Conservation (phyloP, 192 early-diverging fungal genomes). For the Piromyces finnis region DNA sequence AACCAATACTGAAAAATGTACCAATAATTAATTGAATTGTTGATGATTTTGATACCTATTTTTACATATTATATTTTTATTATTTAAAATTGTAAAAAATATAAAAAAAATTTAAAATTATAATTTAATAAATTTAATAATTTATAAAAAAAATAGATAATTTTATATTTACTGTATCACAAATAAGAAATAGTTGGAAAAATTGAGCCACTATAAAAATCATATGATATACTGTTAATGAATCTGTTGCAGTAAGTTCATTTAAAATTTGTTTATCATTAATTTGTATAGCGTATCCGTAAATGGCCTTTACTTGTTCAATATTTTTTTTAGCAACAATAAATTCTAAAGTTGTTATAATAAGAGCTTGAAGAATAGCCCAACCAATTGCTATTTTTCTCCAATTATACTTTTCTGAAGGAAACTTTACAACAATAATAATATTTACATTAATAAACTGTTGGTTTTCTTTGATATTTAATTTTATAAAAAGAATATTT, state of each 20-base stretch:
- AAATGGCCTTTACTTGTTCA: neutral
- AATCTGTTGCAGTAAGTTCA: neutral
- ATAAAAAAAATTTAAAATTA: too few species aligned
- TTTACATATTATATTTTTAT: too few species aligned
- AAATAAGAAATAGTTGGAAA: conserved; percentile 20
- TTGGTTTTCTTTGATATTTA: too few species aligned
- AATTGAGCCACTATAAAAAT: neutral
- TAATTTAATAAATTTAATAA: too few species aligned
- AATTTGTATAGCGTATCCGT: neutral
- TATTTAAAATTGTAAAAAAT: too few species aligned
- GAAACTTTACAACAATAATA: neutral
- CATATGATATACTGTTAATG: neutral
- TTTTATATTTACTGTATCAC: conserved; percentile 17
- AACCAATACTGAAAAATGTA: conserved; percentile 18
- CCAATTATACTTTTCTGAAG: neutral
- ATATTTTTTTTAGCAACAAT: neutral
- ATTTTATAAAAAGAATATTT: too few species aligned
- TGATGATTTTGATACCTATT: conserved; percentile 2
- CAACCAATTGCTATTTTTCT: neutral
- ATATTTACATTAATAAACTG: too few species aligned
- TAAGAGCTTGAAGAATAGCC: neutral
- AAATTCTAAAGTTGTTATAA: neutral
- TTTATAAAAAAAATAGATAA: neutral
- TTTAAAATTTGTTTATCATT: neutral
- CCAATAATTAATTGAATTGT: conserved; percentile 26